These are phyloP conservation scores for Microsporum audouinii DNA, from an alignment of 2,329 filamentous ascomycete species.

Conservation along the genomic window DNA sequence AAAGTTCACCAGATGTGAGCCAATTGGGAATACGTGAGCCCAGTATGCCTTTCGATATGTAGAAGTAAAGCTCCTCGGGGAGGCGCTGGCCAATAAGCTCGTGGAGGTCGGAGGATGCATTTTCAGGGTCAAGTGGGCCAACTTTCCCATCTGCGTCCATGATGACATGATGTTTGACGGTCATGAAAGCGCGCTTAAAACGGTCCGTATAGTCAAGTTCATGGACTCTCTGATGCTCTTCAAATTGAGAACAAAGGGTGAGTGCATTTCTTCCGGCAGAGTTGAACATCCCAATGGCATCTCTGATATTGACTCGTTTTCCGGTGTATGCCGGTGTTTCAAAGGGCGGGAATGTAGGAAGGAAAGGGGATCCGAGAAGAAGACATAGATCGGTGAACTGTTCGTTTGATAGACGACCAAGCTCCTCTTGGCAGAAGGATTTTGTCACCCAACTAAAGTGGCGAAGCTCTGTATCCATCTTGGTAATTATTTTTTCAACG, in stretches of 20 bases:
- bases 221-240: conserved; percentile 62
- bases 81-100: conserved; percentile 84
- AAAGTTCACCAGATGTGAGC: conserved; percentile 67
- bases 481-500: conserved; percentile 60
- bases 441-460: conserved; percentile 55
- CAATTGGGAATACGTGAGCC: conserved; percentile 68
- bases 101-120: conserved; percentile 71
- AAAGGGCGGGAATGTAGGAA: conserved; percentile 68
- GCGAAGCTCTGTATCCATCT: conserved; percentile 44
- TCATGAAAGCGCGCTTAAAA: conserved; percentile 75
- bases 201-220: conserved; percentile 70
- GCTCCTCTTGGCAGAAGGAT: conserved; percentile 55
- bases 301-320: conserved; percentile 52
- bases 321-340: conserved; percentile 48
- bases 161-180: conserved; percentile 76
- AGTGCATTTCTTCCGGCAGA: conserved; percentile 55
- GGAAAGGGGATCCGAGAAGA: conserved; percentile 69
- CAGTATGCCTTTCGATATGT: conserved; percentile 72
- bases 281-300: conserved; percentile 67
- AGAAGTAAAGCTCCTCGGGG: conserved; percentile 81
- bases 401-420: conserved; percentile 53
- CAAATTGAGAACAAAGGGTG: conserved; percentile 62
- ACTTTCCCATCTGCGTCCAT: conserved; percentile 68
- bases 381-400: conserved; percentile 76
- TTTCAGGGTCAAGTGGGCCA: conserved; percentile 59